phyloP scores from a whole-genome alignment of 208 protist genomes.

The Acanthamoeba sp. region DNA sequence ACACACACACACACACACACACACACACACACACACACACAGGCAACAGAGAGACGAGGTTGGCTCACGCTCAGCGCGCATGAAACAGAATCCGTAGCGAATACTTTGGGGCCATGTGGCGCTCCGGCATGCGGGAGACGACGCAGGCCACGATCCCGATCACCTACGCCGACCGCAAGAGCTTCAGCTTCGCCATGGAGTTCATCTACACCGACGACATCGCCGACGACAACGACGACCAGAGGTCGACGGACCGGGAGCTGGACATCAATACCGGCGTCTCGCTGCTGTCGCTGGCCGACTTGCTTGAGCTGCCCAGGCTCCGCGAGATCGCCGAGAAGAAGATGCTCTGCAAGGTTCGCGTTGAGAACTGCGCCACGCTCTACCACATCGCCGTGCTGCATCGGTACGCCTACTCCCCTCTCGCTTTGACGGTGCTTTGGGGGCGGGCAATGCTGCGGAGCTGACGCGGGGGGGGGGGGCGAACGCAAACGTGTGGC shows the following conservation, averaged over 20 bases:
- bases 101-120: conserved; percentile 29
- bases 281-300: not conserved
- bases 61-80: too few relatives aligned
- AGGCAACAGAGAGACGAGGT: too few relatives aligned
- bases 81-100: not conserved
- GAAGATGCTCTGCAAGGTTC: not conserved
- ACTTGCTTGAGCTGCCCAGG: not conserved
- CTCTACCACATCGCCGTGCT: conserved; percentile 33
- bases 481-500: not conserved
- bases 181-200: not conserved
- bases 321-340: not conserved
- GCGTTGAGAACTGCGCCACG: conserved; percentile 5
- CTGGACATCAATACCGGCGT: not conserved
- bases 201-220: conserved; percentile 26
- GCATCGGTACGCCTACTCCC: not conserved
- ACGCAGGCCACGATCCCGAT: not conserved
- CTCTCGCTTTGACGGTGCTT: too few relatives aligned
- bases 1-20: too few relatives aligned
- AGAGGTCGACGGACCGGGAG: not conserved
- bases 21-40: too few relatives aligned
- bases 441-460: too few relatives aligned
- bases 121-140: conserved; percentile 3
- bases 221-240: not conserved
- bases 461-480: too few relatives aligned
- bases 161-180: conserved; percentile 33